phyloP scores from a whole-genome alignment of 2,329 filamentous ascomycete species.

The Leptodontidium sp. region DNA sequence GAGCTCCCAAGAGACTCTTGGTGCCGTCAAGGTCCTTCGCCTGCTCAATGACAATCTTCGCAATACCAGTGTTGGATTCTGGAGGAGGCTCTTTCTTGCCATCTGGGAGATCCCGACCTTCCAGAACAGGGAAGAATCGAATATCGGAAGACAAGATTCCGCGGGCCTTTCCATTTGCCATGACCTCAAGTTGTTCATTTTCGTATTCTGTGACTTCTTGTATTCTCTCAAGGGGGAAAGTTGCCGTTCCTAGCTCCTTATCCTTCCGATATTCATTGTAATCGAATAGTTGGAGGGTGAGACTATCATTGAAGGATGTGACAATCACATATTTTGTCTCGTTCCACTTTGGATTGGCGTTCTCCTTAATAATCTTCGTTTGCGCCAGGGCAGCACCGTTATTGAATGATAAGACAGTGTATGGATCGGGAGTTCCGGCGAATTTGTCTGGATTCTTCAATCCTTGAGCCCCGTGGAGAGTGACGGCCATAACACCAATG shows the following conservation, averaged over 20 bases:
- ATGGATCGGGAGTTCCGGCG: conserved; percentile 89
- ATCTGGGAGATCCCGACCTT: conserved; percentile 74
- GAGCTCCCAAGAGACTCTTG: conserved; percentile 88
- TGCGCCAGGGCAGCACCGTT: conserved; percentile 81
- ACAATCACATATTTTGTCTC: conserved; percentile 97
- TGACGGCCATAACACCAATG: conserved; percentile 91
- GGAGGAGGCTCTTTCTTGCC: conserved; percentile 83
- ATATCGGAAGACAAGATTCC: conserved; percentile 84
- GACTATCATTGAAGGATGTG: conserved; percentile 85
- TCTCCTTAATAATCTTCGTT: conserved; percentile 89
- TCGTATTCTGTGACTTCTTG: conserved; percentile 81
- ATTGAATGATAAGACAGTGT: conserved; percentile 85
- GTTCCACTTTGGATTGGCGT: conserved; percentile 89
- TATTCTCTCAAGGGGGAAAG: conserved; percentile 83
- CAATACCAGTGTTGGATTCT: conserved; percentile 91
- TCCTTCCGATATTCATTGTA: conserved; percentile 97
- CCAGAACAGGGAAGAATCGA: conserved; percentile 93
- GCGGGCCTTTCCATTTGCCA: conserved; percentile 82
- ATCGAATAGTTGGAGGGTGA: conserved; percentile 87
- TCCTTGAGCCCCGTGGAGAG: conserved; percentile 87
- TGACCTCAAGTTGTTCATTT: conserved; percentile 84
- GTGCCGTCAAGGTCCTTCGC: conserved; percentile 94
- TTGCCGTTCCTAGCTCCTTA: conserved; percentile 89
- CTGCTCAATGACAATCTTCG: conserved; percentile 91
- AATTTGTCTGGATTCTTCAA: conserved; percentile 97